Evolutionary conservation across 345 rosid genomes (phyloP), one percentile per base, ranked within the genome.

Genomic region (Gossypium herbaceum): DNA sequence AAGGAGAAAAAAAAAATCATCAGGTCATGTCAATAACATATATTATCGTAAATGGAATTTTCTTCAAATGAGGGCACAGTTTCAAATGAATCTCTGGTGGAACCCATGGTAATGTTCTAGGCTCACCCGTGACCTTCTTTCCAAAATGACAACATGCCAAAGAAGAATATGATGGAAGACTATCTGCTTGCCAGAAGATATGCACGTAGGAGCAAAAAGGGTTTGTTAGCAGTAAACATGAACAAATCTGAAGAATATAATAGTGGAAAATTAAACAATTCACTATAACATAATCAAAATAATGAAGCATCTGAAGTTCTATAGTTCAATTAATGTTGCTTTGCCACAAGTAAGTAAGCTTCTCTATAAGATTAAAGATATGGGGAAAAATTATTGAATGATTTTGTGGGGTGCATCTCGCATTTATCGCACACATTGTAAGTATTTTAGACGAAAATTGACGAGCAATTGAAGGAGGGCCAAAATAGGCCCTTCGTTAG

Each of bases 21-120:
- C 17, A 58, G 15, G 34, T 34, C 64, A n/a, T 59, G 78, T 71
- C 76, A 71, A 68, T 19, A 13, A 5, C 41, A 34, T 34, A 5
- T 34, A 45, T 45, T 45, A 45, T 0, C 12, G 15, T 12, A 59
- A 12, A 24, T 25, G 45, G 15, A 17, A 41, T 41, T 7, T 68
- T 27, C 52, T 47, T 34, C 25, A n/a, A 25, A 17, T 12, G 44
- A 29, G 22, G n/a, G 59, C 63, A 71, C 51, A 74, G 47, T 56
- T 63, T 12, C 44, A 47, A 51, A 25, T 45, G 48, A 24, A 72
- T 39, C 48, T 59, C 17, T 5, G 10, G 77, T 78, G 86, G 84
- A 77, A 68, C 79, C 85, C 81, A 68, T 67, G 73, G 75, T 60
- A 34, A 67, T 79, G 74, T 76, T 76, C 79, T 52, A 24, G 13